Conservation (phyloP, 2,329 filamentous ascomycete species). For the Ophiocordyceps australis region DNA sequence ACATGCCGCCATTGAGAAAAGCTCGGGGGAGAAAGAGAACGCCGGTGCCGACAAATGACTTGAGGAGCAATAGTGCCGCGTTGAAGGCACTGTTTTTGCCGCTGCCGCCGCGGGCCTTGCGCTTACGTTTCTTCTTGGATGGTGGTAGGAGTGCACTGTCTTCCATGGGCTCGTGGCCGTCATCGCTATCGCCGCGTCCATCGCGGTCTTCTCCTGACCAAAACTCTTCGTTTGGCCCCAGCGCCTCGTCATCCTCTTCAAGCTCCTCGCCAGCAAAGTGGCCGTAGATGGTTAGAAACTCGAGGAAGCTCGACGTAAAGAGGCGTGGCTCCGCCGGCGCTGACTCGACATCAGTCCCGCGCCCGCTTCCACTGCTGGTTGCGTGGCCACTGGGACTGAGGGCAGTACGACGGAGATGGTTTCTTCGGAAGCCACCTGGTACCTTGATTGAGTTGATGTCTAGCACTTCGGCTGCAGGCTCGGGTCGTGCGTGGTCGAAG, state of each 20-base stretch:
- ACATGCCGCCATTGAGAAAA: constrained; percentile 91
- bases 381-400: constrained; percentile 31
- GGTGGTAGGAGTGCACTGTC: constrained; percentile 68
- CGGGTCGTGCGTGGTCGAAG: constrained; percentile 60
- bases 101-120: constrained; percentile 53
- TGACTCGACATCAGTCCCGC: too few species aligned
- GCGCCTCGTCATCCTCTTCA: constrained; percentile 85
- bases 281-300: constrained; percentile 87
- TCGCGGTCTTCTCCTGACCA: constrained; percentile 56
- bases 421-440: constrained; percentile 81
- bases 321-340: constrained; percentile 27
- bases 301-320: constrained; percentile 83
- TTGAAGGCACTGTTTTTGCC: constrained; percentile 65
- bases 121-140: constrained; percentile 54
- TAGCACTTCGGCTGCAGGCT: constrained; percentile 61
- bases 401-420: constrained; percentile 67
- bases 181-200: constrained; percentile 41
- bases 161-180: constrained; percentile 68
- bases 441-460: constrained; percentile 85
- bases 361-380: constrained; percentile 12
- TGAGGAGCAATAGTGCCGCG: constrained; percentile 72
- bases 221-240: constrained; percentile 82
- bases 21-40: constrained; percentile 86
- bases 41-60: constrained; percentile 94
- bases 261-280: constrained; percentile 96